A percentile compares a stretch with the other conserved stretches of the same genome.
Evolutionary conservation across 2,329 filamentous ascomycete genomes (phyloP).

Genomic region (Cercospora brassicicola): DNA sequence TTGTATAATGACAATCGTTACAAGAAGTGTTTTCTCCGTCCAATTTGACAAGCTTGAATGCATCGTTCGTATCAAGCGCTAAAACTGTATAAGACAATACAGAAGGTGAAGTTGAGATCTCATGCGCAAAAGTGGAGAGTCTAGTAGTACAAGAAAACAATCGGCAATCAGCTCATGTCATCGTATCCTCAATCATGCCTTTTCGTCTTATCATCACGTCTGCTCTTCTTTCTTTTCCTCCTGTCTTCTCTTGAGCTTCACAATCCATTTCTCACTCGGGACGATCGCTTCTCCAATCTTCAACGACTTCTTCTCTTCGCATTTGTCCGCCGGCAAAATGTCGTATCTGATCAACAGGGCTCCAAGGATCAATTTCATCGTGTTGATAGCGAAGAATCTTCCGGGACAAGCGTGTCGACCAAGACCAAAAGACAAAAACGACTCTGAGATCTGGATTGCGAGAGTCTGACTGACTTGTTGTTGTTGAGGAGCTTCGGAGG

Average conservation of each 20-base stretch:
- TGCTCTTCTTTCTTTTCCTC: neutral
- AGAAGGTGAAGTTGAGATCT: neutral
- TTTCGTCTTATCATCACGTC: neutral
- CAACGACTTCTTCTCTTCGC: slow-evolving; percentile 5
- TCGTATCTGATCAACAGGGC: slow-evolving; percentile 46
- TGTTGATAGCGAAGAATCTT: slow-evolving; percentile 48
- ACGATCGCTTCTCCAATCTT: slow-evolving; percentile 10
- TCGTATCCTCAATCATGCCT: neutral
- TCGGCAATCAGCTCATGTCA: neutral
- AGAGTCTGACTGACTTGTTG: neutral
- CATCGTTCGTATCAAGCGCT: neutral
- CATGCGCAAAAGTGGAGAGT: neutral
- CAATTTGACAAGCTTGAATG: neutral
- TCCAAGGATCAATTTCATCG: slow-evolving; percentile 49
- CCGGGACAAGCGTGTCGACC: slow-evolving; percentile 36
- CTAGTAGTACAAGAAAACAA: neutral
- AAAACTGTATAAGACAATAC: neutral
- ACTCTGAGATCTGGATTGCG: slow-evolving; percentile 17
- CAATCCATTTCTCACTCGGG: slow-evolving; percentile 9
- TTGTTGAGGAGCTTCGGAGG: neutral
- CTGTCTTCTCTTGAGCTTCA: neutral
- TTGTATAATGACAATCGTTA: slow-evolving; percentile 5
- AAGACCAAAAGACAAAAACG: slow-evolving; percentile 28
- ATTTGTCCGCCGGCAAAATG: slow-evolving; percentile 9
- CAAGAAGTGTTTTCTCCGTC: neutral